These are phyloP conservation scores for Gossypium herbaceum DNA, from an alignment of 345 rosid genomes.

Conservation along the genomic window DNA sequence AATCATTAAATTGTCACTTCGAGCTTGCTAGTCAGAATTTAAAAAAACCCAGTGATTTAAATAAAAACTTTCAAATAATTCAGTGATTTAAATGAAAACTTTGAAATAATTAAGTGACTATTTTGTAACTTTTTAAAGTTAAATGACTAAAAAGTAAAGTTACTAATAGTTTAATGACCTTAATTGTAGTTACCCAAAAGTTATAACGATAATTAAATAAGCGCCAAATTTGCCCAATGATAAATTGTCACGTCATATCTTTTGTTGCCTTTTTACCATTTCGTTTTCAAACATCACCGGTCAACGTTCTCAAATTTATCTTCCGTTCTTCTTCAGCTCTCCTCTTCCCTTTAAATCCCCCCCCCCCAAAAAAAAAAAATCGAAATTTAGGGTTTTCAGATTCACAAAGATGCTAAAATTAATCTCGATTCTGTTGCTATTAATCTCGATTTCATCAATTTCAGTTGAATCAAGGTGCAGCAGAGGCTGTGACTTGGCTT, in stretches of 20 bases:
- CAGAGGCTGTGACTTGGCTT: constrained; percentile 38
- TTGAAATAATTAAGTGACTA: too few species aligned
- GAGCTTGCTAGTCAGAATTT: fast-evolving
- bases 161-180: too few species aligned
- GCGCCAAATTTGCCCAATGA: constrained; percentile 1
- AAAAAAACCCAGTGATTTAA: too few species aligned
- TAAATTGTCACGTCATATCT: background rate
- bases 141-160: too few species aligned
- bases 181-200: too few species aligned
- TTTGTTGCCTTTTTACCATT: background rate
- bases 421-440: background rate
- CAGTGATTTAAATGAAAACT: too few species aligned
- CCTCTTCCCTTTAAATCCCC: background rate
- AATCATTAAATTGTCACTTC: too few species aligned
- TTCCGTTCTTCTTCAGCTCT: background rate
- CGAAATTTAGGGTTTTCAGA: background rate
- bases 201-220: background rate
- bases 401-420: constrained; percentile 21
- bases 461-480: constrained; percentile 41
- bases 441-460: constrained; percentile 17
- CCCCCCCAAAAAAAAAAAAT: too few species aligned
- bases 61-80: too few species aligned
- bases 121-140: too few species aligned
- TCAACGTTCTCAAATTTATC: constrained; percentile 17
- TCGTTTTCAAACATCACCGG: constrained; percentile 6